phyloP scores from a whole-genome alignment of 2,329 filamentous ascomycete species.

The Tolypocladium guangdongense region DNA sequence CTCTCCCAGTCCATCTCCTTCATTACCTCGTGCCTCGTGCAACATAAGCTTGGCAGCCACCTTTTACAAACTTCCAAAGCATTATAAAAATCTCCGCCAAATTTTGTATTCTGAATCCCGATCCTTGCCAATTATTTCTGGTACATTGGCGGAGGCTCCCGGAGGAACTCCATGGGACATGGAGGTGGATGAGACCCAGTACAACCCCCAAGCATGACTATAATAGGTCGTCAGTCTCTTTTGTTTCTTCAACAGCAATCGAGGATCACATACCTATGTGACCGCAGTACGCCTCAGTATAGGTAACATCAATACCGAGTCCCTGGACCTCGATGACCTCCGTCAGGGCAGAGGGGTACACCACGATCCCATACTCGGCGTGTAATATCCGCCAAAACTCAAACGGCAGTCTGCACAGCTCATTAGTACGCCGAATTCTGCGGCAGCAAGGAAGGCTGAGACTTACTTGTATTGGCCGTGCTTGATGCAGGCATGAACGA shows the following conservation, averaged over 20 bases:
- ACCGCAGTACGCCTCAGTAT: constrained; percentile 24
- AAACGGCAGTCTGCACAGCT: constrained; percentile 18
- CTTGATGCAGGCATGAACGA: constrained; percentile 27
- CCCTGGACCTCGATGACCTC: constrained; percentile 22
- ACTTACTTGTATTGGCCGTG: constrained; percentile 24
- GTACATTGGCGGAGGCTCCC: constrained; percentile 26
- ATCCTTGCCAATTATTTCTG: constrained; percentile 1
- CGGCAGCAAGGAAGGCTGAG: neutral
- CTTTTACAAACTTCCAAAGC: neutral
- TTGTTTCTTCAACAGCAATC: neutral
- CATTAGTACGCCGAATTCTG: neutral
- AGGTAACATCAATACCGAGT: constrained; percentile 21
- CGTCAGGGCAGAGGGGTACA: constrained; percentile 27
- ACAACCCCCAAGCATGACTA: constrained; percentile 25
- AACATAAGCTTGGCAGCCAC: neutral
- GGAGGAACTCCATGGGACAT: constrained; percentile 26
- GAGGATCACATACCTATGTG: constrained; percentile 20
- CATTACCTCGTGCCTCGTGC: neutral
- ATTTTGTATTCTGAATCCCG: too few species aligned
- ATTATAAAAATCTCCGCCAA: too few species aligned
- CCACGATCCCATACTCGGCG: constrained; percentile 27
- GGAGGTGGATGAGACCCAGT: constrained; percentile 18
- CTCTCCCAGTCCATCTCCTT: neutral
- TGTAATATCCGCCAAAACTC: constrained; percentile 28
- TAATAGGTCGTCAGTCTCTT: neutral